Evolutionary conservation across 2,329 filamentous ascomycete species (phyloP), one percentile per base, ranked within the genome.

Genomic region (Podosphaera fusca): DNA sequence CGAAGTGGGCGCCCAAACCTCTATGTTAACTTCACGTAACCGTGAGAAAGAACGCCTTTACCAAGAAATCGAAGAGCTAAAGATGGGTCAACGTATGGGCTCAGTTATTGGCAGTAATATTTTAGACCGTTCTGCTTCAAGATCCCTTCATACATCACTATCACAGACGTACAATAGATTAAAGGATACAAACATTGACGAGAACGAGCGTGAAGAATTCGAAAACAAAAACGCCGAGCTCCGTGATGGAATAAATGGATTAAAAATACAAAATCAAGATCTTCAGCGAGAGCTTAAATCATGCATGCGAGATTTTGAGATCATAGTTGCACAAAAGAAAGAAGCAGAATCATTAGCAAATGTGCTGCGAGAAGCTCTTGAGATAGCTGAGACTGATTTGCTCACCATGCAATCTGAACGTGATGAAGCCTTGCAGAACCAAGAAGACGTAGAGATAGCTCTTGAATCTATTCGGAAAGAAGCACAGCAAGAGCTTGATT

Each of bases 21-120:
- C 89, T 0, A 96, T 98, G 87, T 77, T 98, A 38, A 95, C 90
- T 0, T 96, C 92, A 40, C 79, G 92, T 31, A 95, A 95, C 66
- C 84, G 88, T 33, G 92, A 98, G 67, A 94, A 95, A 67, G 89
- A 96, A 67, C 81, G 88, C 4, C 75, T 98, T 7, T 94, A 96
- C 68, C 87, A 95, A 67, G 90, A 98, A 68, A 96, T 96, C 60
- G 92, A 98, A 70, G 89, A 95, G 60, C 75, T 98, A 60, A 98
- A 96, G 70, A 80, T 96, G 64, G 81, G 85, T 1, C 83, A 88
- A 62, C 82, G 88, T 57, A 81, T 87, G 60, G 80, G 79, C 35
- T 75, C 77, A 0, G 80, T 79, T 0, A 79, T 87, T 1, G 81
- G 90, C 4, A 92, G 96, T 66, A 95, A 88, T 67, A 84, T 96